Evolutionary conservation across 2,329 filamentous ascomycete species (phyloP).

Genomic region (Orbilia javanica): DNA sequence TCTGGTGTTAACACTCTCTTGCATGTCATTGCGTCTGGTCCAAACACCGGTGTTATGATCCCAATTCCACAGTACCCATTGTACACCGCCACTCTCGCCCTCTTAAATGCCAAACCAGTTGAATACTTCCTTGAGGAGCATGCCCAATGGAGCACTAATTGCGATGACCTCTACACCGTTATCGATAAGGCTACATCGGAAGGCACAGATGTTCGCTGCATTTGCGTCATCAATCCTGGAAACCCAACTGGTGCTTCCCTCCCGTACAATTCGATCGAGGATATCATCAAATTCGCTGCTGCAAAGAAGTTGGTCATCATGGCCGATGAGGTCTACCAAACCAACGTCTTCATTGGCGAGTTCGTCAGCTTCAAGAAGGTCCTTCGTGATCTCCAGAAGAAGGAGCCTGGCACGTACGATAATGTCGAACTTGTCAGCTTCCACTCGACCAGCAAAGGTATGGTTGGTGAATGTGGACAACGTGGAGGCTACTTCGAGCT

Average conservation of each 20-base stretch:
- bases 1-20: slow-evolving; percentile 95
- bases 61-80: slow-evolving; percentile 98
- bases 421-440: slow-evolving; percentile 88
- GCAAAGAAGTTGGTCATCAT: slow-evolving; percentile 88
- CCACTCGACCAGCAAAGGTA: slow-evolving; percentile 95
- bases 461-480: slow-evolving; percentile 98
- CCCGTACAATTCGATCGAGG: slow-evolving; percentile 80
- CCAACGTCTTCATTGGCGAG: slow-evolving; percentile 93
- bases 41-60: slow-evolving; percentile 85
- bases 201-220: slow-evolving; percentile 87
- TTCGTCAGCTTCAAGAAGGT: slow-evolving; percentile 97
- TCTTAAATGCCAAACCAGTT: slow-evolving; percentile 87
- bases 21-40: slow-evolving; percentile 83
- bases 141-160: slow-evolving; percentile 86
- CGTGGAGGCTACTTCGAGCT: slow-evolving; percentile 98
- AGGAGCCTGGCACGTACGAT: slow-evolving; percentile 81
- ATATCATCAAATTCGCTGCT: slow-evolving; percentile 87
- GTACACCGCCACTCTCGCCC: slow-evolving; percentile 90
- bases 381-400: slow-evolving; percentile 82
- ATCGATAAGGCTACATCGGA: slow-evolving; percentile 80
- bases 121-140: slow-evolving; percentile 94
- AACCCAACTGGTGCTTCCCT: slow-evolving; percentile 96
- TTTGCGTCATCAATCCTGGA: slow-evolving; percentile 97
- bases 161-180: slow-evolving; percentile 79
- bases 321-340: slow-evolving; percentile 99